These are phyloP conservation scores for Pseudozyma hubeiensis DNA, from an alignment of 1,284 basidiomycete species.

Conservation along the genomic window DNA sequence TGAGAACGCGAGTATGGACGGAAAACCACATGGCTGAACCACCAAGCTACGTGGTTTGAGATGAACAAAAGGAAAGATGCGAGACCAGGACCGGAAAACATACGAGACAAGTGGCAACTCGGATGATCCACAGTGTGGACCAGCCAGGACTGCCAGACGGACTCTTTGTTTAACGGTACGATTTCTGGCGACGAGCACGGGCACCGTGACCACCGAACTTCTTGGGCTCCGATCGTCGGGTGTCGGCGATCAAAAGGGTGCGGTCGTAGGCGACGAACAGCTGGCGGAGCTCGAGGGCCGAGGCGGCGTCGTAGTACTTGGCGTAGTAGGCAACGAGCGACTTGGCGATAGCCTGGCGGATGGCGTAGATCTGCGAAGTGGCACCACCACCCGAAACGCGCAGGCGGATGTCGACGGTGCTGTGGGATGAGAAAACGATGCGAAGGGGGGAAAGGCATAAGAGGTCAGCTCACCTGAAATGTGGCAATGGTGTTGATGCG, in stretches of 20 bases:
- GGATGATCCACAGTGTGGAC: background rate
- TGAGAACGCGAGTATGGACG: background rate
- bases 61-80: slow-evolving; percentile 13
- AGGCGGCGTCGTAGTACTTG: slow-evolving; percentile 98
- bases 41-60: slow-evolving; percentile 27
- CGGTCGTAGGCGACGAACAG: slow-evolving; percentile 72
- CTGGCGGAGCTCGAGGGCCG: slow-evolving; percentile 73
- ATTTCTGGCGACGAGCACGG: slow-evolving; percentile 69
- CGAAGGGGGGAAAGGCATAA: background rate
- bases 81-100: slow-evolving; percentile 31
- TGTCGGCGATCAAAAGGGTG: slow-evolving; percentile 95
- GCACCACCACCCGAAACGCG: slow-evolving; percentile 99
- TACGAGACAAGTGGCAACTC: slow-evolving; percentile 7
- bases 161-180: slow-evolving; percentile 47
- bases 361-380: slow-evolving; percentile 98
- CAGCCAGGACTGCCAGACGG: background rate
- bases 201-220: slow-evolving; percentile 74
- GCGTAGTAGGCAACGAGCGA: slow-evolving; percentile 96
- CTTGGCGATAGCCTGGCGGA: slow-evolving; percentile 99
- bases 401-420: slow-evolving; percentile 88
- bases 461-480: slow-evolving; percentile 9
- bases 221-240: slow-evolving; percentile 98
- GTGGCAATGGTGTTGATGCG: background rate
- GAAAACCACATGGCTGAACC: slow-evolving; percentile 29
- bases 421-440: slow-evolving; percentile 9